Evolutionary conservation across 2,329 filamentous ascomycete species (phyloP).

Genomic region (Pseudofabraea citricarpa): DNA sequence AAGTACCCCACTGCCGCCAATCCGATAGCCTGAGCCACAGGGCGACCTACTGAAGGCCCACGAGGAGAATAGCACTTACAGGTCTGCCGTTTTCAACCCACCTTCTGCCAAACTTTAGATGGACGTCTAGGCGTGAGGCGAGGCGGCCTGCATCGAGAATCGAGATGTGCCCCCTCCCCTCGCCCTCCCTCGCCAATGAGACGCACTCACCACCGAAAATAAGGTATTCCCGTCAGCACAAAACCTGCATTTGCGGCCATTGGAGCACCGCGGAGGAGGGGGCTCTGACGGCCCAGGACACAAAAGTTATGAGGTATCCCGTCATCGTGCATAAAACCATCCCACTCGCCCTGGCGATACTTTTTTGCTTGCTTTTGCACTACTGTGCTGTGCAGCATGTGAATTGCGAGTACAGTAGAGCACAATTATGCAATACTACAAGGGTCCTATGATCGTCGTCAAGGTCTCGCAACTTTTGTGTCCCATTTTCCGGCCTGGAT

Average conservation of each 20-base stretch:
- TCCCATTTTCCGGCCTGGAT: background rate
- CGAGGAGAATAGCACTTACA: too few species aligned
- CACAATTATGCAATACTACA: background rate
- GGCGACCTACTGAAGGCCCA: too few species aligned
- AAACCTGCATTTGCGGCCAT: background rate
- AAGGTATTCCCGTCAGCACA: too few species aligned
- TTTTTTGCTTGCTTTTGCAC: background rate
- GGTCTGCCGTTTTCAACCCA: too few species aligned
- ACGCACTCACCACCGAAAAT: background rate
- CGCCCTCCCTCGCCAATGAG: background rate
- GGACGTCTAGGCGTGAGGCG: too few species aligned
- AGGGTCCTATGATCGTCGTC: background rate
- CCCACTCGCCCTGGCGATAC: too few species aligned
- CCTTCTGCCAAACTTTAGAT: too few species aligned
- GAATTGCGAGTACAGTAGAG: too few species aligned
- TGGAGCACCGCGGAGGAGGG: too few species aligned
- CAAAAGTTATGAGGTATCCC: background rate
- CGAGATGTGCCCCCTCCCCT: background rate
- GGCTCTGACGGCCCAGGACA: background rate
- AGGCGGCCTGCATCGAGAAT: background rate
- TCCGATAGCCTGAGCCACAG: too few species aligned
- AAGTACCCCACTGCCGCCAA: too few species aligned
- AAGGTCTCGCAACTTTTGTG: background rate
- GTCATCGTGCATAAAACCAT: too few species aligned
- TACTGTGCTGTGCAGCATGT: background rate